Evolutionary conservation across 2,329 filamentous ascomycete genomes (phyloP).

Genomic region (Cadophora sp.): DNA sequence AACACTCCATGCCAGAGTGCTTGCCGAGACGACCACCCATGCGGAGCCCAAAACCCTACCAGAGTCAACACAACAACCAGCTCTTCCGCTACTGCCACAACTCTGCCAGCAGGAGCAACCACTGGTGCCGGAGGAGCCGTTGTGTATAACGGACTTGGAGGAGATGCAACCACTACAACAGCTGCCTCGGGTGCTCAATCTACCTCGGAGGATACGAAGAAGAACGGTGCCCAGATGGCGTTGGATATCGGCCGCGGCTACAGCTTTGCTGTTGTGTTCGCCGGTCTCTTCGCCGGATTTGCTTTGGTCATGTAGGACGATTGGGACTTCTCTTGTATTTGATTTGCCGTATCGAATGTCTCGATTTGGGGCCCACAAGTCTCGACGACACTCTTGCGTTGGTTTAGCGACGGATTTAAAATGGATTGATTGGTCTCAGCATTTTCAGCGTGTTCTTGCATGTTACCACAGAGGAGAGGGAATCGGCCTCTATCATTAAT

Average conservation of each 20-base stretch:
- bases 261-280: conserved; percentile 60
- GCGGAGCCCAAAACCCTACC: conserved; percentile 71
- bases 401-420: conserved; percentile 34
- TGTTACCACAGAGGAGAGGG: conserved; percentile 28
- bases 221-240: conserved; percentile 47
- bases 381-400: conserved; percentile 25
- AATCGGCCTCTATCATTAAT: conserved; percentile 32
- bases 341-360: conserved; percentile 15
- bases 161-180: conserved; percentile 44
- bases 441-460: conserved; percentile 31
- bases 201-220: conserved; percentile 35
- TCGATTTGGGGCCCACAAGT: conserved; percentile 11
- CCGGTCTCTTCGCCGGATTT: conserved; percentile 64
- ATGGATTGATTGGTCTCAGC: conserved; percentile 26
- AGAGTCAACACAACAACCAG: conserved; percentile 61
- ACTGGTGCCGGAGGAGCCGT: conserved; percentile 37
- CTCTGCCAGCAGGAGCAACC: conserved; percentile 49
- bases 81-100: conserved; percentile 43
- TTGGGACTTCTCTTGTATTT: conserved; percentile 11
- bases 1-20: conserved; percentile 63
- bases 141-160: conserved; percentile 53
- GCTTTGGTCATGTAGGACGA: conserved; percentile 54
- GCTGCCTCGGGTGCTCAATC: conserved; percentile 24
- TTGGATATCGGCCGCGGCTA: conserved; percentile 62
- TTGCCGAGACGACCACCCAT: conserved; percentile 73